These are phyloP conservation scores for Mucor sp. DNA, from an alignment of 371 early-diverging fungal genomes.

Conservation along the genomic window DNA sequence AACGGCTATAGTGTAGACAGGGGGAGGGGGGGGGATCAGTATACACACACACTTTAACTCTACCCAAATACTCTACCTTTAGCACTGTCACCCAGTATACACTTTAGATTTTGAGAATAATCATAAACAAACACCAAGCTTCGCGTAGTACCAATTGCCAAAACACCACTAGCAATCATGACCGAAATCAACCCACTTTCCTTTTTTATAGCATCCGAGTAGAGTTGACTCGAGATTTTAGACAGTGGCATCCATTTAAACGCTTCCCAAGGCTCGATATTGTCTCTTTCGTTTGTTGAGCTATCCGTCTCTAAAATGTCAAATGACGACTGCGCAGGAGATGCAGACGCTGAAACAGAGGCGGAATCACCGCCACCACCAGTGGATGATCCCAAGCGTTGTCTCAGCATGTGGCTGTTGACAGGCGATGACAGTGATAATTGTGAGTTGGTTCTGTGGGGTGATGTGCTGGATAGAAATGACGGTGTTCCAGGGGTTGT, in stretches of 20 bases:
- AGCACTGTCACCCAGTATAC: constrained; percentile 59
- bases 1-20: constrained; percentile 31
- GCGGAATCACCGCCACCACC: constrained; percentile 14
- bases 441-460: constrained; percentile 12
- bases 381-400: constrained; percentile 21
- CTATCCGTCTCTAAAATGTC: constrained; percentile 4
- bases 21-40: not conserved
- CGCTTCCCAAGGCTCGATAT: constrained; percentile 64
- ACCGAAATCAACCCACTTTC: constrained; percentile 64
- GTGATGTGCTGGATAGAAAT: constrained; percentile 20
- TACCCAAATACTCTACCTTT: constrained; percentile 40
- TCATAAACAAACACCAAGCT: constrained; percentile 75
- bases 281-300: not conserved
- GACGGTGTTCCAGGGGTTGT: constrained; percentile 29
- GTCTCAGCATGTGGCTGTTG: constrained; percentile 7
- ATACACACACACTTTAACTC: not conserved
- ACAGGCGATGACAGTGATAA: constrained; percentile 11
- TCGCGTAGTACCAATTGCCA: constrained; percentile 78
- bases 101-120: constrained; percentile 66
- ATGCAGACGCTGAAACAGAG: not conserved
- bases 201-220: constrained; percentile 58
- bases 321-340: constrained; percentile 16
- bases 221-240: constrained; percentile 68
- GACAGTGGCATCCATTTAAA: constrained; percentile 75
- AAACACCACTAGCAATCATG: constrained; percentile 61